Conservation (phyloP, 768 basidiomycete genomes). For the Scleroderma citrinum region DNA sequence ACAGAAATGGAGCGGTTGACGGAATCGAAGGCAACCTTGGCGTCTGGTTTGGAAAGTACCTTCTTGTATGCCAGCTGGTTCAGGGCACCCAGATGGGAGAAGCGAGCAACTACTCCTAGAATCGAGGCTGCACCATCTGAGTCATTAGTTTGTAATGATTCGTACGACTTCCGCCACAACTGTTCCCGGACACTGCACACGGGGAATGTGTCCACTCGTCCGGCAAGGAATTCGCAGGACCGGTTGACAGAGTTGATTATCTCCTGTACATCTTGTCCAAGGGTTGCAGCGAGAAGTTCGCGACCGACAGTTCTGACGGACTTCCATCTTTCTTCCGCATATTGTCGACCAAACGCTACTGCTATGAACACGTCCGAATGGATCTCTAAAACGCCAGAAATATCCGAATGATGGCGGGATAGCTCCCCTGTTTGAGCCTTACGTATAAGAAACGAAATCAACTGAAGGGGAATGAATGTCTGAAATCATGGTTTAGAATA, state of each 20-base stretch:
- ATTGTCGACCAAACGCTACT: constrained; percentile 39
- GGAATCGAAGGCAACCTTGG: constrained; percentile 37
- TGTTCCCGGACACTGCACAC: constrained; percentile 42
- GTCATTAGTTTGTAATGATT: constrained; percentile 52
- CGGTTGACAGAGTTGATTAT: constrained; percentile 26
- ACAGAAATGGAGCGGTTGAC: constrained; percentile 56
- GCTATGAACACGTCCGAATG: constrained; percentile 43
- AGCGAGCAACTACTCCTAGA: constrained; percentile 49
- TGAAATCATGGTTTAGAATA: background rate
- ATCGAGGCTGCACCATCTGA: constrained; percentile 52
- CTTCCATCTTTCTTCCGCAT: constrained; percentile 37
- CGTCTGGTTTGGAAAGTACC: constrained; percentile 27
- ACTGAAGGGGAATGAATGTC: constrained; percentile 16
- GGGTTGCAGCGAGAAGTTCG: constrained; percentile 31
- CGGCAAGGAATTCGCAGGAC: constrained; percentile 31
- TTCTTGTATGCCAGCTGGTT: constrained; percentile 44
- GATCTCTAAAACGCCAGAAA: constrained; percentile 41
- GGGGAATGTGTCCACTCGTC: constrained; percentile 25
- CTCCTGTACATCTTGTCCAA: constrained; percentile 30
- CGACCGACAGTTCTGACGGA: constrained; percentile 37
- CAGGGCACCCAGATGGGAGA: constrained; percentile 64
- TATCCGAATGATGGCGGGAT: constrained; percentile 22
- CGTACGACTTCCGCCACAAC: constrained; percentile 68
- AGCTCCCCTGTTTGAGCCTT: constrained; percentile 27
- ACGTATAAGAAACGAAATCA: constrained; percentile 29